phyloP scores from a whole-genome alignment of 2,329 filamentous ascomycete genomes.

The Calonectria hongkongensis region DNA sequence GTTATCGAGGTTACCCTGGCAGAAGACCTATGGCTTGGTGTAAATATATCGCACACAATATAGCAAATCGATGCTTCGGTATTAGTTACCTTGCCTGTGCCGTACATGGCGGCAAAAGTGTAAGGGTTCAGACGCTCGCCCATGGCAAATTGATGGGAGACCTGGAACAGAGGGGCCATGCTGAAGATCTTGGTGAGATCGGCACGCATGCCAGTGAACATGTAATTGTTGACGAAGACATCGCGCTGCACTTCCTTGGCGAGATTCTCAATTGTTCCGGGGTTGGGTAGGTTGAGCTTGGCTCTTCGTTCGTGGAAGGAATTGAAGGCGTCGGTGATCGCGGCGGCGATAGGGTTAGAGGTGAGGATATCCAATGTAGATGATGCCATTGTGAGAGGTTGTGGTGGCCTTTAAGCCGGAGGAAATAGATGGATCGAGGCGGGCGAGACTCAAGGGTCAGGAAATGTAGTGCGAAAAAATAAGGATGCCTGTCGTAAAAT shows the following conservation, averaged over 20 bases:
- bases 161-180: constrained; percentile 94
- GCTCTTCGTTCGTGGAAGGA: constrained; percentile 90
- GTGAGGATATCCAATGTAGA: constrained; percentile 76
- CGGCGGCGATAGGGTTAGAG: constrained; percentile 82
- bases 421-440: constrained; percentile 46
- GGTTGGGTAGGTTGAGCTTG: constrained; percentile 91
- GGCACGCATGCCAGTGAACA: constrained; percentile 96
- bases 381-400: constrained; percentile 69
- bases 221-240: constrained; percentile 96
- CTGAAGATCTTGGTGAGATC: constrained; percentile 98
- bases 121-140: constrained; percentile 96
- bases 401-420: constrained; percentile 53
- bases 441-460: constrained; percentile 30
- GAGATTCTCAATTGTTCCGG: constrained; percentile 92
- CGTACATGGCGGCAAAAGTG: constrained; percentile 94
- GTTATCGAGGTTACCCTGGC: constrained; percentile 96
- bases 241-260: constrained; percentile 95
- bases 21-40: constrained; percentile 82
- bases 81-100: constrained; percentile 85
- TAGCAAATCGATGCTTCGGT: constrained; percentile 27
- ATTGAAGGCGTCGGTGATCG: constrained; percentile 85
- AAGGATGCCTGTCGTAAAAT: constrained; percentile 49
- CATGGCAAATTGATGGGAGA: constrained; percentile 97
- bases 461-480: constrained; percentile 36
- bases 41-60: constrained; percentile 40